Evolutionary conservation across 148 eudicot genomes (phyloP), one percentile per base, ranked within the genome.

Genomic region (Agrostemma githago): DNA sequence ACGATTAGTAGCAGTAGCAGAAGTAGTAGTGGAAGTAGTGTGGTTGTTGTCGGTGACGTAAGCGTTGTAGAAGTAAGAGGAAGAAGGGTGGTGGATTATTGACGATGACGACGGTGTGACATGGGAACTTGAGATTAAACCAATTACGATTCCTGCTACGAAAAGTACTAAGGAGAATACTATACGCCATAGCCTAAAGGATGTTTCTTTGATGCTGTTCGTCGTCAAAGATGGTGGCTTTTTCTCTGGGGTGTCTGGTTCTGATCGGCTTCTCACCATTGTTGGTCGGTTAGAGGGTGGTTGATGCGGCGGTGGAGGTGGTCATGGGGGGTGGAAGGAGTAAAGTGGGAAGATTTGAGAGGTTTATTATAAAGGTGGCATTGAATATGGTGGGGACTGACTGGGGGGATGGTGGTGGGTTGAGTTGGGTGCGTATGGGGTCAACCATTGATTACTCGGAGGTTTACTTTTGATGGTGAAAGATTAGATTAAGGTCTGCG

Each of bases 71-170:
- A 79, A 73, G 16, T 1, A 51, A 8, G 56, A 51, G 14, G 56
- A 8, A 6, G 74, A 37, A 12, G 71, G 70, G 34, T 84, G 79
- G 64, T 17, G 72, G 81, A 77, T 85, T 79, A 5, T 88, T 65
- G 76, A 26, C 1, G 34, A 26, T 26, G 34, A 26, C 34, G 34
- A 26, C 34, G 34, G 34, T 26, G 85, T 80, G 15, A 92, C 77
- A 69, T 89, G 88, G 1, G 95, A 88, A 11, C 95, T 89, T 5
- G 91, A 86, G 2, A 78, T 75, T 76, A 92, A 79, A 37, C 97
- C 95, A 26, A 92, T 76, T 6, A 89, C 88, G 63, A 92, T 81
- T 10, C 97, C 97, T 8, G 80, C 67, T 7, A 92, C 90, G 72
- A 89, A 89, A 5, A 89, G 68, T 19, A 92, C 82, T 79, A 89